These are phyloP conservation scores for Dipodascus geniculatus DNA, from an alignment of 805 yeast species.

Conservation along the genomic window DNA sequence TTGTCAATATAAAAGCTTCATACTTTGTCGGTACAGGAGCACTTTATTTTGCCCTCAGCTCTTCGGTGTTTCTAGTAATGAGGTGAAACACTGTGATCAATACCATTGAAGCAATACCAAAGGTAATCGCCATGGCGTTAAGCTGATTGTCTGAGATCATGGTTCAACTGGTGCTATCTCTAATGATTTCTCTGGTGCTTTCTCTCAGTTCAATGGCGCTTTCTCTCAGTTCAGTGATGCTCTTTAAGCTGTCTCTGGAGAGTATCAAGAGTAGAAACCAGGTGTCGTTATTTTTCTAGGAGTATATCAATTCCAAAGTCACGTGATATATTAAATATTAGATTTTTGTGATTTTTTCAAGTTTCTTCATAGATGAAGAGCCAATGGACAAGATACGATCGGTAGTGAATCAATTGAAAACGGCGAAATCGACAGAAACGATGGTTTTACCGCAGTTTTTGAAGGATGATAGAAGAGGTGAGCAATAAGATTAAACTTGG, in stretches of 20 bases:
- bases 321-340: too few species aligned
- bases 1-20: too few species aligned
- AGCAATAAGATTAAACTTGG: background rate
- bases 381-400: background rate
- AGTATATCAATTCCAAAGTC: too few species aligned
- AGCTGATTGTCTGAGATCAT: slow-evolving; percentile 84
- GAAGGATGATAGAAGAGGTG: background rate
- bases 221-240: too few species aligned
- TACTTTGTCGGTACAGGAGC: too few species aligned
- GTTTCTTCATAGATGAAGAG: background rate
- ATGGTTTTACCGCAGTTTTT: background rate
- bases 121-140: slow-evolving; percentile 55
- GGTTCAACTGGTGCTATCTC: background rate
- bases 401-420: background rate
- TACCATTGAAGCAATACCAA: slow-evolving; percentile 62
- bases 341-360: too few species aligned
- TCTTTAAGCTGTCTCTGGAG: too few species aligned
- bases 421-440: background rate
- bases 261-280: background rate
- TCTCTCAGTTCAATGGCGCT: too few species aligned
- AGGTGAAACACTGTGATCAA: slow-evolving; percentile 66
- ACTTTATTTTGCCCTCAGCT: background rate
- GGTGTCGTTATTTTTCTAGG: background rate
- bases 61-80: slow-evolving; percentile 35
- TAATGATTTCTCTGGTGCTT: too few species aligned